phyloP scores from a whole-genome alignment of 2,329 filamentous ascomycete genomes.

The Lasiodiplodia sp. region DNA sequence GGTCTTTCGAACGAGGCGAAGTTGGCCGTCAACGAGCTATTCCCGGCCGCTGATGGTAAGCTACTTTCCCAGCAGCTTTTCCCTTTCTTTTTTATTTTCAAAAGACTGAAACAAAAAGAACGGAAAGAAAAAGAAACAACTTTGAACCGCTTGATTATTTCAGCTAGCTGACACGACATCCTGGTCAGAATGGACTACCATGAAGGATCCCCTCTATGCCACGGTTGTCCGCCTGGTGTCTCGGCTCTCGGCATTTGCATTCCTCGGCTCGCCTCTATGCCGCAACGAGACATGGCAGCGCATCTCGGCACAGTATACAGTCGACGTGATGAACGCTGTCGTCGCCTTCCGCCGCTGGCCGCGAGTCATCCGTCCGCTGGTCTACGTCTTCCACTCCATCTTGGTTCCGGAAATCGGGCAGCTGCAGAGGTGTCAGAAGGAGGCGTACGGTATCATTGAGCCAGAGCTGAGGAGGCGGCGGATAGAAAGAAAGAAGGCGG shows the following conservation, averaged over 20 bases:
- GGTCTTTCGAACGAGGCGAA: neutral
- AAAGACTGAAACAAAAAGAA: too few species aligned
- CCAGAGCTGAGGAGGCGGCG: slow-evolving; percentile 43
- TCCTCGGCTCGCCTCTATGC: slow-evolving; percentile 48
- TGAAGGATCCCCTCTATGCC: slow-evolving; percentile 36
- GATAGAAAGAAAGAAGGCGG: slow-evolving; percentile 32
- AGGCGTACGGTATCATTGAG: slow-evolving; percentile 44
- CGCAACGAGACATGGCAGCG: slow-evolving; percentile 50
- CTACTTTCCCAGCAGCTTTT: neutral
- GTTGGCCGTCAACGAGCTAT: neutral
- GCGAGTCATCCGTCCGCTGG: slow-evolving; percentile 42
- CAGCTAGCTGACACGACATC: too few species aligned
- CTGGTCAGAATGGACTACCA: slow-evolving; percentile 47
- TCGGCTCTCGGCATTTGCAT: slow-evolving; percentile 50
- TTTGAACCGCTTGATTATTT: neutral
- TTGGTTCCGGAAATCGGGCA: slow-evolving; percentile 42
- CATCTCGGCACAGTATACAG: slow-evolving; percentile 44
- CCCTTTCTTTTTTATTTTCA: too few species aligned
- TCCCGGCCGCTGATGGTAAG: neutral
- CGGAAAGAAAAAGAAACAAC: neutral
- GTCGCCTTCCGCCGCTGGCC: slow-evolving; percentile 46
- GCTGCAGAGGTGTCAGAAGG: slow-evolving; percentile 46
- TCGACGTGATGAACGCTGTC: slow-evolving; percentile 44
- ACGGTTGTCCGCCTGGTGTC: slow-evolving; percentile 54
- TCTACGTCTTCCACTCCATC: slow-evolving; percentile 45